Evolutionary conservation across 1,284 basidiomycete genomes (phyloP).

Genomic region (Afroboletus lepidellus): DNA sequence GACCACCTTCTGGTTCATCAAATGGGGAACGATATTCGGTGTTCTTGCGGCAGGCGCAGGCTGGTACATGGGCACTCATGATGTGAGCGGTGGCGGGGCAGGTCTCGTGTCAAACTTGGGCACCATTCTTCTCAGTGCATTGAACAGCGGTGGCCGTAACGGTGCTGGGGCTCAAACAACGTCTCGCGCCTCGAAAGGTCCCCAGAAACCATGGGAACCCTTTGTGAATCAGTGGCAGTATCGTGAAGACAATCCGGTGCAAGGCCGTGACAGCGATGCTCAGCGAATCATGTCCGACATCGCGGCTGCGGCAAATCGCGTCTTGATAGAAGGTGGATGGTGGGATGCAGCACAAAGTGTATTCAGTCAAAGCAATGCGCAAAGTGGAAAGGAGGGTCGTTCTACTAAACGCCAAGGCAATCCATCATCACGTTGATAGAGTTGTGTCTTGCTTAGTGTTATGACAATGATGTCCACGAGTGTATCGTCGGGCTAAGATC

Average conservation of each 20-base stretch:
- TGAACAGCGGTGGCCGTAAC: constrained; percentile 43
- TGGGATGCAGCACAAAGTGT: constrained; percentile 43
- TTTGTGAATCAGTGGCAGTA: constrained; percentile 64
- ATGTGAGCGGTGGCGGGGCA: constrained; percentile 34
- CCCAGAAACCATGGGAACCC: constrained; percentile 64
- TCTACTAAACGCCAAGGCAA: constrained; percentile 13
- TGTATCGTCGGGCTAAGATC: constrained; percentile 7
- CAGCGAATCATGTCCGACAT: constrained; percentile 46
- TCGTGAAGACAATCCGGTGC: constrained; percentile 28
- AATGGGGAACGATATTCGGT: constrained; percentile 67
- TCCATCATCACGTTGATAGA: constrained; percentile 17
- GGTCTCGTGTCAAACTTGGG: constrained; percentile 42
- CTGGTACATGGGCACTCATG: constrained; percentile 47
- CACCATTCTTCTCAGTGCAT: constrained; percentile 41
- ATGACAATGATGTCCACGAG: constrained; percentile 1
- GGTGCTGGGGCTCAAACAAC: constrained; percentile 28
- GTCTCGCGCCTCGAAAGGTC: constrained; percentile 27
- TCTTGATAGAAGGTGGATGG: constrained; percentile 40
- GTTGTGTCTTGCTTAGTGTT: constrained; percentile 1
- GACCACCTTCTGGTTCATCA: constrained; percentile 63
- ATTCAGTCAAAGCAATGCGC: constrained; percentile 22
- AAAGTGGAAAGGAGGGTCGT: constrained; percentile 9
- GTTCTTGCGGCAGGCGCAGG: constrained; percentile 49
- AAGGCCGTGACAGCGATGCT: constrained; percentile 33
- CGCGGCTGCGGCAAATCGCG: constrained; percentile 38